Percentiles rank a stretch among this genome's conserved stretches.
Conservation (phyloP, 176 grass and related monocot genomes). For the Triticum timopheevii region DNA sequence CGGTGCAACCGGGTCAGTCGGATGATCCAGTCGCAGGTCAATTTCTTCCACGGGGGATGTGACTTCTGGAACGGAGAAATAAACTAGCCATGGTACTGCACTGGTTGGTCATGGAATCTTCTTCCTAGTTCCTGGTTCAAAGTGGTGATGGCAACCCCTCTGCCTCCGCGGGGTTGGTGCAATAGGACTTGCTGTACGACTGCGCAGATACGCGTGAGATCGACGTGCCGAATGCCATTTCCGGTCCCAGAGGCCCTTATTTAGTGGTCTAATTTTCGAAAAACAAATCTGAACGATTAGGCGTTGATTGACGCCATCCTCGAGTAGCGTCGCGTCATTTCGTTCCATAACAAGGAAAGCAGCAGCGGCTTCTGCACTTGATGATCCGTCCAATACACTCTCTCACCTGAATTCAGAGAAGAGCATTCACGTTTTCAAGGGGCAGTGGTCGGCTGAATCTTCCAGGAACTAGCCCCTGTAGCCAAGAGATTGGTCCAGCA, state of each 20-base stretch:
- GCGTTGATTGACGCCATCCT: background rate
- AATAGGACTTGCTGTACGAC: background rate
- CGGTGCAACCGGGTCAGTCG: background rate
- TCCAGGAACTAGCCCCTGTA: background rate
- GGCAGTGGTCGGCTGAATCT: too few relatives aligned
- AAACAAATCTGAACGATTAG: too few relatives aligned
- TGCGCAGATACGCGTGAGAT: background rate
- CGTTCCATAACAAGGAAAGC: too few relatives aligned
- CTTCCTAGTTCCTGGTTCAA: background rate
- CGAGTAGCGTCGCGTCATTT: too few relatives aligned
- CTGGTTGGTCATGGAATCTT: background rate
- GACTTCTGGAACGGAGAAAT: background rate
- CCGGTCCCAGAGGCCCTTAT: too few relatives aligned
- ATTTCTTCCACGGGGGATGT: background rate
- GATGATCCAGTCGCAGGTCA: background rate
- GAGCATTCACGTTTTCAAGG: too few relatives aligned
- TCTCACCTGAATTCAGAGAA: background rate
- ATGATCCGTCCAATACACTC: background rate
- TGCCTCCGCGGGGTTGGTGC: slow-evolving; percentile 21
- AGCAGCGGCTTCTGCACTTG: background rate
- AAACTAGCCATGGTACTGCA: too few relatives aligned
- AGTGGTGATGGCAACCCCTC: background rate
- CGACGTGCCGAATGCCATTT: too few relatives aligned
- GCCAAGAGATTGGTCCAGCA: too few relatives aligned
- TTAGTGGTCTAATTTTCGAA: too few relatives aligned